Percentiles rank a stretch among this genome's conserved stretches.
phyloP scores from a whole-genome alignment of 805 yeast genomes.

The Saturnispora serradocipensis region DNA sequence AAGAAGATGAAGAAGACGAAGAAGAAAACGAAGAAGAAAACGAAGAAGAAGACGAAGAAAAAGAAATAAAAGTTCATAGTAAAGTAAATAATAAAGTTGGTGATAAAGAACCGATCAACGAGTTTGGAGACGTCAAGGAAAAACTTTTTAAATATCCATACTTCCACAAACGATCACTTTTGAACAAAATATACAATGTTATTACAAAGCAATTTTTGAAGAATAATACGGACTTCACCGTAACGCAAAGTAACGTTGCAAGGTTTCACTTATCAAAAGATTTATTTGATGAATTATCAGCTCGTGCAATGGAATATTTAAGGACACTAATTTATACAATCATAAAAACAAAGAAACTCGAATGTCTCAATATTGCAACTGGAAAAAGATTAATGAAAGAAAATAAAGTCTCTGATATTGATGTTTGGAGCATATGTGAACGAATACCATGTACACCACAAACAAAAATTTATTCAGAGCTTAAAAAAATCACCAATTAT shows the following conservation, averaged over 20 bases:
- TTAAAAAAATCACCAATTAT: background rate
- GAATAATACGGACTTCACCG: background rate
- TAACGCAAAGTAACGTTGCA: background rate
- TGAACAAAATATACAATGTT: conserved; percentile 1
- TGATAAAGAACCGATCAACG: background rate
- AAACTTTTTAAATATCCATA: background rate
- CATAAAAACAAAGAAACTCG: background rate
- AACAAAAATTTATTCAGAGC: background rate
- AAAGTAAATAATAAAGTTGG: background rate
- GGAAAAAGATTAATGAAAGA: background rate
- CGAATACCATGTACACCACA: background rate
- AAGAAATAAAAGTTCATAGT: background rate
- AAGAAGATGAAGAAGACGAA: background rate
- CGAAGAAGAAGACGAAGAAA: background rate
- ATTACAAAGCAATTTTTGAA: background rate
- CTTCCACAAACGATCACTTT: background rate
- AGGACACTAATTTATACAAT: background rate
- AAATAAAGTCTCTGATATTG: background rate
- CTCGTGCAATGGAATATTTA: background rate
- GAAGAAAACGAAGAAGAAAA: background rate
- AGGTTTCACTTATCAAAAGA: background rate
- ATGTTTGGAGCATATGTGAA: conserved; percentile 1
- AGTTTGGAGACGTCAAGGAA: background rate
- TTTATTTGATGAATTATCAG: background rate
- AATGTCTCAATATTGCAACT: background rate